Evolutionary conservation across 805 yeast species (phyloP).

Genomic region (Wickerhamomyces queroliae): DNA sequence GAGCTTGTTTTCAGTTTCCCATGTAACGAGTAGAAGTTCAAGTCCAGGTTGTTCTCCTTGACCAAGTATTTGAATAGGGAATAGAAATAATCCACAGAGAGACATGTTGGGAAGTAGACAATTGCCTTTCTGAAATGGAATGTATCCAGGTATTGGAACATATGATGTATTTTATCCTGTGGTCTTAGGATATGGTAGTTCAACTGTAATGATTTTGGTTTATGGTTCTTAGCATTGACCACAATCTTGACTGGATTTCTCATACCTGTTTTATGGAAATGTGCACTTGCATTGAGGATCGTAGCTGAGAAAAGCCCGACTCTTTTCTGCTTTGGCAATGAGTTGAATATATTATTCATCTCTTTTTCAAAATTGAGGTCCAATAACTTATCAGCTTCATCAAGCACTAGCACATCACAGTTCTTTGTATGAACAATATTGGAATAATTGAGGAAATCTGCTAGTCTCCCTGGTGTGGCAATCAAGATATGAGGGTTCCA

Average conservation of each 20-base stretch:
- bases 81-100: conserved; percentile 74
- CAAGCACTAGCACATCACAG: conserved; percentile 72
- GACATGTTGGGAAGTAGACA: conserved; percentile 90
- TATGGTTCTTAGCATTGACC: conserved; percentile 51
- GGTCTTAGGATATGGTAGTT: conserved; percentile 57
- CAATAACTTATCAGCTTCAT: conserved; percentile 87
- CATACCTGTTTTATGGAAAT: conserved; percentile 82
- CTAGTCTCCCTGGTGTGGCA: conserved; percentile 88
- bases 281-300: conserved; percentile 71
- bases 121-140: conserved; percentile 71
- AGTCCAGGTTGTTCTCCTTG: conserved; percentile 20
- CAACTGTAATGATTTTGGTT: conserved; percentile 62
- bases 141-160: conserved; percentile 47
- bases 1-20: conserved; percentile 85
- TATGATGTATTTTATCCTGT: conserved; percentile 49
- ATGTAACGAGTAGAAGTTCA: conserved; percentile 68
- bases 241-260: conserved; percentile 86
- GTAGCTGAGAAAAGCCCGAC: conserved; percentile 96
- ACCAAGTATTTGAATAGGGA: conserved; percentile 40
- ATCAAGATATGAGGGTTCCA: conserved; percentile 68
- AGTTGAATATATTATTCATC: conserved; percentile 56
- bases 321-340: conserved; percentile 85
- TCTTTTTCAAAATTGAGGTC: conserved; percentile 73
- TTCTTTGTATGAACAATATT: conserved; percentile 51
- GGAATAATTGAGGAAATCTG: conserved; percentile 60